Evolutionary conservation across 2,329 filamentous ascomycete genomes (phyloP), one percentile per base, ranked within the genome.

Genomic region (Neonectria punicea): DNA sequence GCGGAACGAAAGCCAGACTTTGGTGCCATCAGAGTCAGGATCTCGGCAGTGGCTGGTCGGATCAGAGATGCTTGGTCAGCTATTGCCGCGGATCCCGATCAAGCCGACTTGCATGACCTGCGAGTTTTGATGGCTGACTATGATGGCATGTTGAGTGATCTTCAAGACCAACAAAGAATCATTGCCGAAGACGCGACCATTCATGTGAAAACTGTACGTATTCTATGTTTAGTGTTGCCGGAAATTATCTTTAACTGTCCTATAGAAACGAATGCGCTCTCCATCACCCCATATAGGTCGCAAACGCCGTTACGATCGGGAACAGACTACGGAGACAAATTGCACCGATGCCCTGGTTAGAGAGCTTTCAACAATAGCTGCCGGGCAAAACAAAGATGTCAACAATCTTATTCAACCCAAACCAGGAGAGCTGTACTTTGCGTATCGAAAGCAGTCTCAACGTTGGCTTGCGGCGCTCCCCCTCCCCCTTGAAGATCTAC

Each of bases 401-500:
- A 50, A 50, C n/a, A n/a, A n/a, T n/a, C n/a, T 50, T 8, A 50
- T 30, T 50, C 13, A 50, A 30, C 47, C 47, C 25, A 50, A 50
- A 32, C 13, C 25, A 32, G 25, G 25, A 30, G 25, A 50, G 47
- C 10, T 50, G 1, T 50, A 50, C 47, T 3, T 50, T n/a, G 25
- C 47, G 9, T 50, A 30, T 50, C 25, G 25, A 50, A 28, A 50
- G 47, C 47, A 50, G 47, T 50, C 47, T 50, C 13, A 50, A 32
- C 25, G 25, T 25, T 50, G 13, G 47, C 47, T 50, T 50, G 25
- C 25, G 16, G 47, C 47, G 25, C 47, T 50, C 25, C 47, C 32
- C 11, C 25, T n/a, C 47, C 16, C 47, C 13, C 22, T 28, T 50
- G 25, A 50, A 16, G 47, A 50, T 50, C 25, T 50, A 32, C 10